phyloP scores from a whole-genome alignment of 345 rosid genomes.

The Linum usitatissimum region DNA sequence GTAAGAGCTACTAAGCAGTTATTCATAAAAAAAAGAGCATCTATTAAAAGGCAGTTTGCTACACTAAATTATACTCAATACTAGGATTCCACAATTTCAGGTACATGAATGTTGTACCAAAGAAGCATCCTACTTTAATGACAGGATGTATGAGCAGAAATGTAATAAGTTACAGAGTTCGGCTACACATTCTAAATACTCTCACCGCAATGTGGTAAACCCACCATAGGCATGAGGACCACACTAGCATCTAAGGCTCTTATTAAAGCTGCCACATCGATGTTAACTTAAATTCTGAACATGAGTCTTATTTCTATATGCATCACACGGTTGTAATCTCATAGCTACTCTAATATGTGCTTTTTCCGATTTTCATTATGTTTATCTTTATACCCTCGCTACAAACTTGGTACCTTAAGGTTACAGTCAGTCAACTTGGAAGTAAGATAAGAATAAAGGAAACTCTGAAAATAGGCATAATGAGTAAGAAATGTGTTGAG shows the following conservation, averaged over 20 bases:
- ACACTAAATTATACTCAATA: not conserved
- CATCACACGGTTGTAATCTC: not conserved
- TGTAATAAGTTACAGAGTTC: not conserved
- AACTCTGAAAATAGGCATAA: not conserved
- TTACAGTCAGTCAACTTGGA: slow-evolving; percentile 1
- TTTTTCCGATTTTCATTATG: not conserved
- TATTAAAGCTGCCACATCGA: not conserved
- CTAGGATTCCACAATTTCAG: not conserved
- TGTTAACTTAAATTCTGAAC: not conserved
- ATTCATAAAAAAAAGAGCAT: too few species aligned
- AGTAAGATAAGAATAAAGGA: not conserved
- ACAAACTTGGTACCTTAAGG: not conserved
- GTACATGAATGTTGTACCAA: not conserved
- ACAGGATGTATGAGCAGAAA: not conserved
- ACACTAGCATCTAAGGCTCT: not conserved
- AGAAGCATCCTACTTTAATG: not conserved
- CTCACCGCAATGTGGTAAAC: not conserved
- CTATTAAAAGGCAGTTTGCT: not conserved
- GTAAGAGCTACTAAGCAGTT: not conserved
- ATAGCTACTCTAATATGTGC: not conserved
- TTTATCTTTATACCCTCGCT: too few species aligned
- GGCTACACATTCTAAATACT: not conserved
- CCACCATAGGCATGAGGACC: too few species aligned
- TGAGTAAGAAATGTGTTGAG: slow-evolving; percentile 2
- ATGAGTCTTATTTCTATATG: not conserved